Base-by-base conservation (phyloP, 495 filamentous ascomycete genomes). In the Elasticomyces elasticus region DNA sequence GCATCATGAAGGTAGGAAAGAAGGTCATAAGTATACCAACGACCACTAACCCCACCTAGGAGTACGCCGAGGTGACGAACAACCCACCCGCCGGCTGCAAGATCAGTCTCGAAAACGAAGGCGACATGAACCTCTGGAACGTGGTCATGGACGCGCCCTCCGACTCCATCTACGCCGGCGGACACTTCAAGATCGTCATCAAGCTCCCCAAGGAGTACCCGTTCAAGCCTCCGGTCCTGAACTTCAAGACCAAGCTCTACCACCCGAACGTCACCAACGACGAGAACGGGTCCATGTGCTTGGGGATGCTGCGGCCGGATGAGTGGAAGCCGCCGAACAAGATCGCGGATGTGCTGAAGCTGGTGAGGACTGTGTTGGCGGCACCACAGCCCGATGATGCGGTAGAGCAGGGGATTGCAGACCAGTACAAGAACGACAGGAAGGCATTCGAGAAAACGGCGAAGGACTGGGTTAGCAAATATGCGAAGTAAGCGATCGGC, bases 241-340 rank as follows among this genome's bases (percentile, higher is more conserved):
- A 74, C 61, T 98, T 97, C 80, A 76, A 79, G 48, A 98, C 92
- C 35, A 95, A 92, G 66, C 88, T 98, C 72, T 98, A 95, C 76
- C 92, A 98, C 76, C 94, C 94, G 13, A 98, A 98, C 71, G 82
- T 98, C 42, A 89, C 86, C 65, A 95, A 95, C 76, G 94, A 97
- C 69, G 83, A 83, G 59, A 84, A 85, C 53, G 92, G 92, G 9
- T 80, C 76, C 64, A 94, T 98, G 85, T 98, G 92, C 69, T 77
- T 98, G 30, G 85, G 82, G 10, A 81, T 94, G 70, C 78, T 98
- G 57, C 84, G 89, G 53, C 61, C 81, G 22, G 94, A 96, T 55
- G 84, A 89, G 64, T 98, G 94, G 94, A 98, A 98, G 76, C 92
- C 92, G 0, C 81, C 80, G 27, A 85, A 81, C 55, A 85, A 83